Conservation (phyloP, 805 yeast genomes). For the Schwanniomyces occidentalis region DNA sequence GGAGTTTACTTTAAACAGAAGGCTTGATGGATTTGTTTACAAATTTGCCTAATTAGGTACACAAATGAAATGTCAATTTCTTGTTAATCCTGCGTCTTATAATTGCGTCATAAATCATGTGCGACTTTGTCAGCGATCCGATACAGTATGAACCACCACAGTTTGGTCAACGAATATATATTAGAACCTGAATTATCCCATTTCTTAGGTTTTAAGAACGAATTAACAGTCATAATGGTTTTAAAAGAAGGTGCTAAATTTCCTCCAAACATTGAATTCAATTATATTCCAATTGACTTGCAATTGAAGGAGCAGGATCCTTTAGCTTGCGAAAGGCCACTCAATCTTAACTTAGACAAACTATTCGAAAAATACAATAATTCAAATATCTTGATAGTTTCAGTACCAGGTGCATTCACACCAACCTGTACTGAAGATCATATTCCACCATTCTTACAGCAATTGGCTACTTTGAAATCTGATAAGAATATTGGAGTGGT, state of each 20-base stretch:
- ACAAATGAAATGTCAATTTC: constrained; percentile 9
- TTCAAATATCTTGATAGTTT: constrained; percentile 31
- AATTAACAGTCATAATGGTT: constrained; percentile 1
- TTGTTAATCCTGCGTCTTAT: not conserved
- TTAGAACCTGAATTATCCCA: too few relatives aligned
- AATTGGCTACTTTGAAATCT: constrained; percentile 29
- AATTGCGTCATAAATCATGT: not conserved
- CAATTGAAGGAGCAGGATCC: constrained; percentile 24
- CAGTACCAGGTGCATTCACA: constrained; percentile 75
- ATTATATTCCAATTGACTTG: constrained; percentile 39
- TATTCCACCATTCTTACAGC: constrained; percentile 37
- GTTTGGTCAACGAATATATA: too few relatives aligned
- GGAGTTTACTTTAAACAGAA: too few relatives aligned
- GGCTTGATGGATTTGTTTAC: constrained; percentile 8
- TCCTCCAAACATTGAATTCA: constrained; percentile 35
- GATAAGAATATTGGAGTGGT: constrained; percentile 30
- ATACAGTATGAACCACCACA: too few relatives aligned
- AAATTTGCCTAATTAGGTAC: constrained; percentile 9
- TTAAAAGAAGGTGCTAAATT: constrained; percentile 30
- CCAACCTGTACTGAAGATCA: constrained; percentile 52
- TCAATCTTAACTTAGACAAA: constrained; percentile 33
- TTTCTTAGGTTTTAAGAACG: not conserved
- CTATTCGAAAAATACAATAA: constrained; percentile 24
- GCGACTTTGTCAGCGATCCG: not conserved
- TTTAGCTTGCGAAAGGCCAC: constrained; percentile 37